Evolutionary conservation across 495 filamentous ascomycete genomes (phyloP).

Genomic region (Niebla homalea): DNA sequence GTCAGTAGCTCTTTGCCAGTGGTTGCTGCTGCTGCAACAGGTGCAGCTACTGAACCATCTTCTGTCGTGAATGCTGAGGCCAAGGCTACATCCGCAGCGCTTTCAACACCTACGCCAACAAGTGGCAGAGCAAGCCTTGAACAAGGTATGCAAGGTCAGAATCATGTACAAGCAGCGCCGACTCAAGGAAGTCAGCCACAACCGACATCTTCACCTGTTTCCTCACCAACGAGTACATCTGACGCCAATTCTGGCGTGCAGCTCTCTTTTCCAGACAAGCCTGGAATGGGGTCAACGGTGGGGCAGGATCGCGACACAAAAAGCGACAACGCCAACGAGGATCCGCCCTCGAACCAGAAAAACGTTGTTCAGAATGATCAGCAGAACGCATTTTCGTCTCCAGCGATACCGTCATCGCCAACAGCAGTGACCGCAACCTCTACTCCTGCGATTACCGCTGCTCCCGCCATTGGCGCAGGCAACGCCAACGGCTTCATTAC

Average conservation of each 20-base stretch:
- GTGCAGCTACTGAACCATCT: too few species aligned
- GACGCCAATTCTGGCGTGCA: neutral
- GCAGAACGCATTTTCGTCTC: neutral
- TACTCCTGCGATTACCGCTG: neutral
- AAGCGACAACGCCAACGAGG: neutral
- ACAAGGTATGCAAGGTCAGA: too few species aligned
- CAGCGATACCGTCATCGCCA: neutral
- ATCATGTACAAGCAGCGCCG: too few species aligned
- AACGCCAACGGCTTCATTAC: slow-evolving; percentile 1
- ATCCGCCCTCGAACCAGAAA: neutral
- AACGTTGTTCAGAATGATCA: neutral
- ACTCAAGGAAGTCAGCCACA: too few species aligned
- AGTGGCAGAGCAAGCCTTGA: too few species aligned
- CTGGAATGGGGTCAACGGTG: neutral
- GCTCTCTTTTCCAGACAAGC: slow-evolving; percentile 1
- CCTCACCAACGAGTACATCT: too few species aligned
- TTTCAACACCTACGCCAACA: too few species aligned
- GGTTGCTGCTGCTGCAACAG: too few species aligned
- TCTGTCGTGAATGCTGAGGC: too few species aligned
- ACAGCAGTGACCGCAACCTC: neutral
- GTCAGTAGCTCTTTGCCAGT: too few species aligned
- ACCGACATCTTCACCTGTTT: too few species aligned
- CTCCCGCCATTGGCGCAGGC: neutral
- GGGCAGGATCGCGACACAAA: neutral
- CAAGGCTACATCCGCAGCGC: too few species aligned